Evolutionary conservation across 2,329 filamentous ascomycete species (phyloP), one percentile per base, ranked within the genome.

Genomic region (Stachybotrys chartarum): DNA sequence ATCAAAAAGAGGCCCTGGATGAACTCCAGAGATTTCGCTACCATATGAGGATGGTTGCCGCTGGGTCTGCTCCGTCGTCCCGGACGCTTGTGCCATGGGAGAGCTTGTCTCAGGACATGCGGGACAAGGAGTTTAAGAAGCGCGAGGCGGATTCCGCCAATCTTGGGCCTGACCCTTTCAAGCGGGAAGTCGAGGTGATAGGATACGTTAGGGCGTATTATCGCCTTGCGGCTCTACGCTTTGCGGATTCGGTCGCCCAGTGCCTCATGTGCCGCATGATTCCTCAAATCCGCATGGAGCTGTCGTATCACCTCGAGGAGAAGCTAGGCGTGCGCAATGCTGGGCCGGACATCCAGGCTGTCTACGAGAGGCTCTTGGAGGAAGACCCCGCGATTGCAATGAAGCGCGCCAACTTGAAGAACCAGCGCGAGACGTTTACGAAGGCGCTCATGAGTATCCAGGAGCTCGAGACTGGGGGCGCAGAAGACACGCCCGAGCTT

Each of bases 121-220:
- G 72, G 3, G 54, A 55, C 0, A 69, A 73, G 12, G 81, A 84
- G 42, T 65, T 72, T 3, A 73, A 68, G 35, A 67, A 69, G 31
- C 72, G 79, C 7, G 67, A 70, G 24, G 60, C 65, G 7, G 75
- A 83, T 30, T 58, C 74, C 7, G 61, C 66, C 12, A 78, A 77
- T 30, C 71, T 90, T 11, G 78, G 78, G 0, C 66, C 72, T 0
- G 87, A 91, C 61, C 73, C 76, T 0, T 90, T 83, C 60, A 65
- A 74, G 1, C 68, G 72, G 0, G 87, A 90, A 63, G 68, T 91
- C 1, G 74, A 78, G 8, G 81, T 87, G 0, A 80, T 87, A 0
- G 77, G 84, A 0, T 83, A 83, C 5, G 78, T 89, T 49, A 75
- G 85, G 0, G 86, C 81, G 0, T 91, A 91, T 66, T 91, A 91